Percentiles rank a stretch among this genome's conserved stretches.
Evolutionary conservation across 768 basidiomycete genomes (phyloP).

Genomic region (Crassisporium funariophilum): DNA sequence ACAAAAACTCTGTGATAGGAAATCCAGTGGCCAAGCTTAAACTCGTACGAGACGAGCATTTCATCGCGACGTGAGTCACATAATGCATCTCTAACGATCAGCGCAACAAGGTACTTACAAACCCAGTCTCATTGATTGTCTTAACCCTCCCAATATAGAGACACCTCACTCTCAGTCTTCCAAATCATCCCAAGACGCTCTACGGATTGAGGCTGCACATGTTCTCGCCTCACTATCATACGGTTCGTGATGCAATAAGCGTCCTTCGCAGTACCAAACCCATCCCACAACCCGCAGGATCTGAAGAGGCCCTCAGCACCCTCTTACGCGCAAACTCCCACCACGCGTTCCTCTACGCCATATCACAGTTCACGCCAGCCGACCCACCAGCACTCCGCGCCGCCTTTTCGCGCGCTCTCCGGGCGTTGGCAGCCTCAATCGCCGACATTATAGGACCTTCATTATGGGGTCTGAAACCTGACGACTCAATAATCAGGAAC

Average conservation of each 20-base stretch:
- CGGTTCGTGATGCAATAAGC: conserved; percentile 36
- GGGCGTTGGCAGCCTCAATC: conserved; percentile 57
- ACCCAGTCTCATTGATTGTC: conserved; percentile 62
- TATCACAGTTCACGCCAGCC: conserved; percentile 48
- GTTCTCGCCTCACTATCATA: conserved; percentile 74
- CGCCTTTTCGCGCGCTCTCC: conserved; percentile 65
- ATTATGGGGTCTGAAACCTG: conserved; percentile 60
- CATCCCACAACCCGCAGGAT: conserved; percentile 41
- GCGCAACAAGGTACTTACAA: background rate
- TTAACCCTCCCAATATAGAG: conserved; percentile 39
- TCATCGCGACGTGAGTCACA: conserved; percentile 53
- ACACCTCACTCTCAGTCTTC: conserved; percentile 19
- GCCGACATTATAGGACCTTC: conserved; percentile 73
- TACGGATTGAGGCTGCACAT: conserved; percentile 74
- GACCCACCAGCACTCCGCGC: conserved; percentile 45
- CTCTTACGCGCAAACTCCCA: conserved; percentile 61
- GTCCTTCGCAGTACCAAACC: background rate
- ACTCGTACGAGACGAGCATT: conserved; percentile 55
- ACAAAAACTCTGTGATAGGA: conserved; percentile 79
- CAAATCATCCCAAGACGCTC: conserved; percentile 42
- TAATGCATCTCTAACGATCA: conserved; percentile 8
- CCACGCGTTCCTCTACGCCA: conserved; percentile 61
- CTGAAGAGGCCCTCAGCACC: conserved; percentile 58
- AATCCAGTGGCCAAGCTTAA: conserved; percentile 72
- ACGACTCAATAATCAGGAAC: conserved; percentile 40